phyloP scores from a whole-genome alignment of 345 rosid species.

The Combretum micranthum region DNA sequence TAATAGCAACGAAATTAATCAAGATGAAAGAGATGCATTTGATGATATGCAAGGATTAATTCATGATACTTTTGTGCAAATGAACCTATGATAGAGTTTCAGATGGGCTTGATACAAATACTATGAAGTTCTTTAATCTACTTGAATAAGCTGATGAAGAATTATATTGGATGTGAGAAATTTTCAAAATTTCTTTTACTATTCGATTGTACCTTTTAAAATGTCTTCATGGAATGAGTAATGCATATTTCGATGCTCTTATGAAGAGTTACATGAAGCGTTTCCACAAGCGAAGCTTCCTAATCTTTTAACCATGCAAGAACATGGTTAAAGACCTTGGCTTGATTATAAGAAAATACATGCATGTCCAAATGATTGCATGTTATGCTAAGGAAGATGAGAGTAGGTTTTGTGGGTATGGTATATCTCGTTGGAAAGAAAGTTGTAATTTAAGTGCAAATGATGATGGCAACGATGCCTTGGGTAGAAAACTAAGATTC shows the following conservation, averaged over 20 bases:
- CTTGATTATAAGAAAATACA: slow-evolving; percentile 8
- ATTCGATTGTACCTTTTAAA: slow-evolving; percentile 4
- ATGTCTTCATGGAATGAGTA: not conserved
- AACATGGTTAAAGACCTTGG: not conserved
- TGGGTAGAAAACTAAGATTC: too few species aligned
- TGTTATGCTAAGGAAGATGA: not conserved
- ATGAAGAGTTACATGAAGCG: not conserved
- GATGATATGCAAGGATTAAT: too few species aligned
- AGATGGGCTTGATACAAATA: not conserved
- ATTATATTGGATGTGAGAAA: not conserved
- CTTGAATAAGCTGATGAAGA: not conserved
- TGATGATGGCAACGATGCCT: not conserved
- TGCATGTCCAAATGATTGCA: slow-evolving; percentile 5
- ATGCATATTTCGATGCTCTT: not conserved
- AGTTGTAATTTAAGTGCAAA: not conserved
- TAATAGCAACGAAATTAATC: too few species aligned
- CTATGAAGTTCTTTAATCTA: not conserved
- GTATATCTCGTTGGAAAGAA: not conserved
- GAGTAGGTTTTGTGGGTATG: not conserved
- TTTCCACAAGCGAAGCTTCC: too few species aligned
- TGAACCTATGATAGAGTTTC: too few species aligned
- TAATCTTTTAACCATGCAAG: not conserved
- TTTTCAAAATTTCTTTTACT: slow-evolving; percentile 4
- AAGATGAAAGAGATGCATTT: too few species aligned
- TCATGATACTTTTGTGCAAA: too few species aligned